Conservation (phyloP, 495 filamentous ascomycete species). For the Tuber calosporum region DNA sequence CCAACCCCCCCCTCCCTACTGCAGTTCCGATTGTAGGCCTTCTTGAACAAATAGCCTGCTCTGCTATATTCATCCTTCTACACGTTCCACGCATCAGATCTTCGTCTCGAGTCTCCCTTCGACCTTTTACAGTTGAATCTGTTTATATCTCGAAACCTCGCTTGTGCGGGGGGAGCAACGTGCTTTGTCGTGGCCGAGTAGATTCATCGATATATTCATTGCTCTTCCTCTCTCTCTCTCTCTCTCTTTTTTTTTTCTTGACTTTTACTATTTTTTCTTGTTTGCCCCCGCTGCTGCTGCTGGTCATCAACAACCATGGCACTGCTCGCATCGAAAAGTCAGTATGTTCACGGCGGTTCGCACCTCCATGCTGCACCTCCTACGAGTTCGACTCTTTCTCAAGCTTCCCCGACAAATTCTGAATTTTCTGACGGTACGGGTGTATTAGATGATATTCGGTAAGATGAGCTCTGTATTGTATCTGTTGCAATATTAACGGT, state of each 20-base stretch:
- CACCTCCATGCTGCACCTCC: conserved; percentile 50
- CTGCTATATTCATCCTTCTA: conserved; percentile 23
- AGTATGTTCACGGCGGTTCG: conserved; percentile 55
- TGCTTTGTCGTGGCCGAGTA: not conserved
- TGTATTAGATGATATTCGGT: conserved; percentile 57
- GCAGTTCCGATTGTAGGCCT: not conserved
- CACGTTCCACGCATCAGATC: conserved; percentile 27
- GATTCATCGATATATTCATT: not conserved
- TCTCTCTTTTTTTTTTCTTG: conserved; percentile 16
- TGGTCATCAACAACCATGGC: conserved; percentile 52
- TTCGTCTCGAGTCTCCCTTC: conserved; percentile 28
- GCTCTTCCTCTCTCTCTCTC: not conserved
- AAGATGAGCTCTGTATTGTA: conserved; percentile 50
- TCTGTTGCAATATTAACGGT: conserved; percentile 46
- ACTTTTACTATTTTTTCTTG: conserved; percentile 15
- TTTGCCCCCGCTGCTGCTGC: conserved; percentile 20
- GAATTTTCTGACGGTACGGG: conserved; percentile 79
- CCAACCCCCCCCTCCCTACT: not conserved
- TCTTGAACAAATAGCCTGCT: conserved; percentile 27
- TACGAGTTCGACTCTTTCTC: conserved; percentile 57
- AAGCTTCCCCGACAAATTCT: conserved; percentile 82
- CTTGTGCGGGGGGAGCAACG: not conserved
- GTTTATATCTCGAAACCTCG: conserved; percentile 5
- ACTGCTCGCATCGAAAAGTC: conserved; percentile 79
- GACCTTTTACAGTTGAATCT: conserved; percentile 3